phyloP scores from a whole-genome alignment of 495 filamentous ascomycete genomes.

The Tetracladium setigerum region DNA sequence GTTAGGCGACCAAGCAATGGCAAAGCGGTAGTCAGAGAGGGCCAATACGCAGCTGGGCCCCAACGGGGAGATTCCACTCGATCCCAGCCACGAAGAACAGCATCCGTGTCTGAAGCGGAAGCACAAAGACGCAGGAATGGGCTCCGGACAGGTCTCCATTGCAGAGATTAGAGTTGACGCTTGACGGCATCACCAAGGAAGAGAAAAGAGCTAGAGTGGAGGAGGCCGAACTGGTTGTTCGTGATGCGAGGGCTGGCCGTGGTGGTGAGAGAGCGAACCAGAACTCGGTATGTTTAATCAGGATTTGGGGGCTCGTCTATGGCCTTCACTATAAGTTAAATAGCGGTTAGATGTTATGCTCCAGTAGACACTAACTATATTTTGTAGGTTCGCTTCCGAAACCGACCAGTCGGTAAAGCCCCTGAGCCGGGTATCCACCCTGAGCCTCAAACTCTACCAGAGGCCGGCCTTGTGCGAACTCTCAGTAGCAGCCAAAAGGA shows the following conservation, averaged over 20 bases:
- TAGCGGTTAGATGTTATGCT: slow-evolving; percentile 4
- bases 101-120: slow-evolving; percentile 6
- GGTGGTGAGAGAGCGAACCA: slow-evolving; percentile 20
- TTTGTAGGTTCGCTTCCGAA: slow-evolving; percentile 16
- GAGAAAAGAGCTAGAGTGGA: slow-evolving; percentile 78
- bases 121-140: slow-evolving; percentile 37
- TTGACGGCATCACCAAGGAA: slow-evolving; percentile 85
- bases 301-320: slow-evolving; percentile 7
- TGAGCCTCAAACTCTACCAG: slow-evolving; percentile 13
- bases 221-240: slow-evolving; percentile 60
- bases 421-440: slow-evolving; percentile 6
- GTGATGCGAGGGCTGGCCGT: slow-evolving; percentile 37
- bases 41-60: background rate
- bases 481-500: slow-evolving; percentile 15
- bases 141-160: slow-evolving; percentile 79
- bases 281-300: slow-evolving; percentile 10
- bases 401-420: slow-evolving; percentile 20
- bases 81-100: slow-evolving; percentile 2
- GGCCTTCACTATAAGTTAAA: slow-evolving; percentile 6
- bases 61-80: background rate
- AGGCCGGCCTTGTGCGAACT: slow-evolving; percentile 10
- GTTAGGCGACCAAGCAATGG: slow-evolving; percentile 3
- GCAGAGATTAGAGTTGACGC: slow-evolving; percentile 81
- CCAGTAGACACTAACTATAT: too few species aligned
- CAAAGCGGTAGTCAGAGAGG: background rate